Evolutionary conservation across 2,329 filamentous ascomycete genomes (phyloP), one percentile per base, ranked within the genome.

Genomic region (Microdochium trichocladiopsis): DNA sequence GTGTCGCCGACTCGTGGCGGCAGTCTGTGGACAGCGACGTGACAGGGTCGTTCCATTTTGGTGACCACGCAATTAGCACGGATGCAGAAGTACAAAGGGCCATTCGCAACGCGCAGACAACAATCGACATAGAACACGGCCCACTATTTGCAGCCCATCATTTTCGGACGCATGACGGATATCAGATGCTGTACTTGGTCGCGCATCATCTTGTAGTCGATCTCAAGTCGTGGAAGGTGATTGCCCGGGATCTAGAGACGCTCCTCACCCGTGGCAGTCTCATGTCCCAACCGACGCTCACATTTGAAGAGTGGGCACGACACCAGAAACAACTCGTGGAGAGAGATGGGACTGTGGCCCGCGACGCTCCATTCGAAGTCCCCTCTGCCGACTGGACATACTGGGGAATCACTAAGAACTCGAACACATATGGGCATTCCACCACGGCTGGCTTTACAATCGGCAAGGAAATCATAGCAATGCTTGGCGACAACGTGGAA

Each of bases 181-280:
- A 69, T 53, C 76, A 79, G 50, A 63, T 76, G 51, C 57, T 81
- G 2, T 79, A 76, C 55, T 61, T 81, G 10, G 68, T 71, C 1
- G 76, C 77, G 0, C 78, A 81, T 53, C 77, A 79, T 49, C 67
- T 80, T 3, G 75, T 75, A 1, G 70, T 79, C 12, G 78, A 81
- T 51, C 60, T 75, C 10, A 67, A 69, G 6, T 80, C 77, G 0
- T 80, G 77, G 78, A 68, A 71, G 14, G 67, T 78, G 50, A 69
- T 81, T 21, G 64, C 75, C 3, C 69, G 72, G 16, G 78, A 80
- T 49, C 57, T 80, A 22, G 76, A 80, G 49, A 73, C 76, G 53
- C 59, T 80, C 1, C 62, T 81, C 0, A 68, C 66, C 16, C 66
- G 68, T 23, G 74, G 76, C 2, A 72, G 67, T 45, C 62, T 79